phyloP scores from a whole-genome alignment of 352 stramenopile species.

The Phytophthora fragariae region DNA sequence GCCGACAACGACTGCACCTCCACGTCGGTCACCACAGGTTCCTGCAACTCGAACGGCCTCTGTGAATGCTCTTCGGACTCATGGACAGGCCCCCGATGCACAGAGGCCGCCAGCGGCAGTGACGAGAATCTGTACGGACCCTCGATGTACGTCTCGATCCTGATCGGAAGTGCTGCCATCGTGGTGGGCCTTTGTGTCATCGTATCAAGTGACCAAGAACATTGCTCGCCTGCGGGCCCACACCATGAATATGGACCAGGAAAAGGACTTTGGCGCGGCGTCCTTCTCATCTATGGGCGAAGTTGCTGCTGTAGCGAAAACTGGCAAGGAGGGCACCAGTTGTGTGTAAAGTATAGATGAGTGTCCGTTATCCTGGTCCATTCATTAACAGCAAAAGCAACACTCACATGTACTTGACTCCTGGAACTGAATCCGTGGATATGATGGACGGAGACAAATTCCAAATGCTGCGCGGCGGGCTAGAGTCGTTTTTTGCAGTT shows the following conservation, averaged over 20 bases:
- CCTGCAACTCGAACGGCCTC: constrained; percentile 29
- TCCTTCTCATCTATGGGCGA: constrained; percentile 32
- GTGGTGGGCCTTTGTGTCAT: constrained; percentile 9
- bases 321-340: constrained; percentile 35
- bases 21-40: constrained; percentile 24
- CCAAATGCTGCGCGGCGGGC: not conserved
- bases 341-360: constrained; percentile 32
- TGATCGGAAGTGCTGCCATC: constrained; percentile 15
- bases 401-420: not conserved
- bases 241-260: constrained; percentile 8
- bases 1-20: constrained; percentile 50
- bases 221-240: constrained; percentile 4
- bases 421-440: not conserved
- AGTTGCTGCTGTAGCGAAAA: constrained; percentile 32
- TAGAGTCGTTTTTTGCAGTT: not conserved
- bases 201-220: constrained; percentile 19
- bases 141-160: constrained; percentile 19
- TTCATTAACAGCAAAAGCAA: not conserved
- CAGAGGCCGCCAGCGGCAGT: constrained; percentile 16
- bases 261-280: constrained; percentile 16
- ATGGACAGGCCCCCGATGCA: constrained; percentile 51
- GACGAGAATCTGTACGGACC: constrained; percentile 23
- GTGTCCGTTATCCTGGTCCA: not conserved
- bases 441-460: not conserved
- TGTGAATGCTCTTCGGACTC: constrained; percentile 31